A percentile compares a stretch with the other conserved stretches of the same genome.
phyloP scores from a whole-genome alignment of 1,284 basidiomycete species.

The Cerioporus squamosus region DNA sequence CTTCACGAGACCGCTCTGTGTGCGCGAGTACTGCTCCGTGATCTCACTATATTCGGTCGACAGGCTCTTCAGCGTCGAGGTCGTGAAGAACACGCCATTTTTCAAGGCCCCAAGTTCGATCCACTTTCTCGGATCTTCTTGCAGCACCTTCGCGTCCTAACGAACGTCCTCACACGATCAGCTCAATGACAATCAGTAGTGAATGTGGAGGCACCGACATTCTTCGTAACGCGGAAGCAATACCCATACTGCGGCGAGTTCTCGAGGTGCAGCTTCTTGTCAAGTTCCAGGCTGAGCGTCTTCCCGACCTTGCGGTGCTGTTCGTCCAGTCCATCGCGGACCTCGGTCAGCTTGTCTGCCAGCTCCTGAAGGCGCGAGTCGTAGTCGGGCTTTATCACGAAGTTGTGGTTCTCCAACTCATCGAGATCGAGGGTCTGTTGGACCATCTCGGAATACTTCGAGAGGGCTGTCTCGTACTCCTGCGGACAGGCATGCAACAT shows the following conservation, averaged over 20 bases:
- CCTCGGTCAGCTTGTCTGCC: conserved; percentile 63
- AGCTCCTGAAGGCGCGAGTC: conserved; percentile 78
- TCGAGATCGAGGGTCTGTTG: conserved; percentile 94
- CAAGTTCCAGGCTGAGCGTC: conserved; percentile 85
- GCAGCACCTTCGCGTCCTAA: conserved; percentile 83
- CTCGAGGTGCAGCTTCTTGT: conserved; percentile 97
- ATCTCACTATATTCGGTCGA: conserved; percentile 79
- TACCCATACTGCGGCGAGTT: conserved; percentile 92
- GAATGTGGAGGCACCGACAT: conserved; percentile 41
- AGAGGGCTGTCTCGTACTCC: conserved; percentile 67
- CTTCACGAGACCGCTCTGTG: conserved; percentile 87
- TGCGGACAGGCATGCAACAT: conserved; percentile 34
- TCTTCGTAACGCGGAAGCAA: conserved; percentile 92
- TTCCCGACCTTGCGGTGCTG: conserved; percentile 80
- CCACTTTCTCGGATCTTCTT: conserved; percentile 68
- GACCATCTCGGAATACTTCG: conserved; percentile 92
- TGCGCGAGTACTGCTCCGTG: conserved; percentile 72
- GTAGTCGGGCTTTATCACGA: conserved; percentile 93
- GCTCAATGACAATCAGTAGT: background rate
- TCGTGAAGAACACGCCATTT: conserved; percentile 93
- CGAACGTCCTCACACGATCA: background rate
- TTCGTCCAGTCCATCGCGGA: conserved; percentile 82
- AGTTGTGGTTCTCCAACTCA: conserved; percentile 84
- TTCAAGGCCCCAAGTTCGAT: conserved; percentile 89
- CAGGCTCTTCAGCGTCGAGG: conserved; percentile 71